These are phyloP conservation scores for Nepenthes gracilis DNA, from an alignment of 148 eudicot species.

Conservation along the genomic window DNA sequence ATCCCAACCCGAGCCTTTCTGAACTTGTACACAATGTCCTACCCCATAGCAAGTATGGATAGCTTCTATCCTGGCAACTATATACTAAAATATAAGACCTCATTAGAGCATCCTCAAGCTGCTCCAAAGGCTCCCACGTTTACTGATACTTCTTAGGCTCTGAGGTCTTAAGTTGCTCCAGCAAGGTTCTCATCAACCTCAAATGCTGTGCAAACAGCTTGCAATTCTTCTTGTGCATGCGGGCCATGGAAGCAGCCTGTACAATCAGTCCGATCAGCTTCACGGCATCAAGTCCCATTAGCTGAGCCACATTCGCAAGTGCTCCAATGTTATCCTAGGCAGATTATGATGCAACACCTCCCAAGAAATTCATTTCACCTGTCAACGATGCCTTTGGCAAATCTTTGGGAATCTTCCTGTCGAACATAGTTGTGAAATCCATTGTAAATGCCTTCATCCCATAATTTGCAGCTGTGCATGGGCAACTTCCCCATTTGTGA, in stretches of 20 bases:
- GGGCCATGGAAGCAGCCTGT: slow-evolving; percentile 70
- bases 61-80: slow-evolving; percentile 91
- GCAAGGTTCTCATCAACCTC: slow-evolving; percentile 75
- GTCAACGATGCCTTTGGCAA: too few relatives aligned
- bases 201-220: slow-evolving; percentile 78
- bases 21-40: slow-evolving; percentile 97
- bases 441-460: too few relatives aligned
- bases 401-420: too few relatives aligned
- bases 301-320: slow-evolving; percentile 66
- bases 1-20: slow-evolving; percentile 86
- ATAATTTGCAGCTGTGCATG: too few relatives aligned
- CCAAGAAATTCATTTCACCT: too few relatives aligned
- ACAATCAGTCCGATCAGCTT: slow-evolving; percentile 71
- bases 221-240: slow-evolving; percentile 93
- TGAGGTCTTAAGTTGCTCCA: slow-evolving; percentile 67
- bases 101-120: slow-evolving; percentile 87
- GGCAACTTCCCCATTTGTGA: too few relatives aligned
- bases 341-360: slow-evolving; percentile 7
- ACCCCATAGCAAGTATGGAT: slow-evolving; percentile 93
- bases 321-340: slow-evolving; percentile 56
- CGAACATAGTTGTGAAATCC: too few relatives aligned
- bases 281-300: slow-evolving; percentile 72
- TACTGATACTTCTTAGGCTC: slow-evolving; percentile 83
- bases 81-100: slow-evolving; percentile 75
- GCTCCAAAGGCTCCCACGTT: slow-evolving; percentile 93